Evolutionary conservation across 2,329 filamentous ascomycete genomes (phyloP), one percentile per base, ranked within the genome.

Genomic region (Penicillium sclerotigenum): DNA sequence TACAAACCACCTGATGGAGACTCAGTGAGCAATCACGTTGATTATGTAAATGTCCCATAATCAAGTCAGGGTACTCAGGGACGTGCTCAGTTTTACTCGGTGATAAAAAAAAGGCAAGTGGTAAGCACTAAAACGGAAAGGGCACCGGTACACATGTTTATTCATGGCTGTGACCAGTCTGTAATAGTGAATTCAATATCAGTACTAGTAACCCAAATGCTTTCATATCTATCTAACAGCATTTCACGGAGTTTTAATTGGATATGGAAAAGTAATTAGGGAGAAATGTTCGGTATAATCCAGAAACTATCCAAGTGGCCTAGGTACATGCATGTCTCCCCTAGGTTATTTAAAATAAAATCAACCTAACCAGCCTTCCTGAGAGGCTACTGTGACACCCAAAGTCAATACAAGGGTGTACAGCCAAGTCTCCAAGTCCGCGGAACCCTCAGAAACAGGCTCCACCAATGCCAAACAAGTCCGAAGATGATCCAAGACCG

Each of bases 371-470:
- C 70, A 73, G 0, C 66, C 65, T 54, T 70, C 65, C 38, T 63
- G 53, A 53, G 62, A 58, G 18, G 66, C 65, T 47, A 73, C 62
- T 57, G 68, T 67, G 2, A 68, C 59, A 28, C 71, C 67, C 56
- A 72, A 40, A 33, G 69, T 65, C 52, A 74, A 58, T 48, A 71
- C 59, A 10, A 66, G 49, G 18, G 69, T 70, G 58, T 71, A 65
- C 41, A 74, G 36, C 61, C 52, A 61, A 28, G 53, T 58, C 16
- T 69, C 59, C 45, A 70, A 54, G 28, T 50, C 40, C 51, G 63
- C 49, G 14, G 62, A 57, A 47, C 5, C 38, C 52, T 22, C 33
- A 40, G 42, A 52, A 31, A 54, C 22, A 16, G 62, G 57, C 43
- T 43, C 52, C 13, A 57, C 58, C 33, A 66, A 48, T 28, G 54